Evolutionary conservation across 768 basidiomycete genomes (phyloP).

Genomic region (Boletus coccyginus): DNA sequence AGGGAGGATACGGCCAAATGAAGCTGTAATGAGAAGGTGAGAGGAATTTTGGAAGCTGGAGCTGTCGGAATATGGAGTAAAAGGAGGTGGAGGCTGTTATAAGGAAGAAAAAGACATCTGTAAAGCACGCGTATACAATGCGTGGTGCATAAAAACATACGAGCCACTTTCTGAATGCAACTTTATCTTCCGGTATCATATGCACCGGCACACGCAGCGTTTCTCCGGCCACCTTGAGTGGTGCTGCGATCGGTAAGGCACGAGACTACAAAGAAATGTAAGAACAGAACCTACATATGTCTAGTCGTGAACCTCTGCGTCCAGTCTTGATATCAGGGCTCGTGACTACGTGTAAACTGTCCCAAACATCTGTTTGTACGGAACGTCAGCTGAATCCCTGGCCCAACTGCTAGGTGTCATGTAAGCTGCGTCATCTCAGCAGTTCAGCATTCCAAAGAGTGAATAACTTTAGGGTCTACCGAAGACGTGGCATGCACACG

Average conservation of each 20-base stretch:
- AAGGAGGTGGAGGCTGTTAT: constrained; percentile 42
- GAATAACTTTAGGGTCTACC: background rate
- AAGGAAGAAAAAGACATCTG: constrained; percentile 17
- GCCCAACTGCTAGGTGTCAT: background rate
- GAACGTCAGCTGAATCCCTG: constrained; percentile 4
- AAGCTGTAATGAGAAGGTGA: constrained; percentile 80
- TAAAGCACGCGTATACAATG: background rate
- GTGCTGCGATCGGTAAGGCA: constrained; percentile 46
- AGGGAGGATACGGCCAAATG: constrained; percentile 86
- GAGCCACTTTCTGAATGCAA: constrained; percentile 63
- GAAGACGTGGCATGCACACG: background rate
- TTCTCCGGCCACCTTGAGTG: constrained; percentile 60
- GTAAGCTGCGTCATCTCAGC: background rate
- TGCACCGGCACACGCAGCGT: constrained; percentile 52
- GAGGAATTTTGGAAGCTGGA: constrained; percentile 28
- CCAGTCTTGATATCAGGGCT: constrained; percentile 66
- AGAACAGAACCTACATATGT: constrained; percentile 43
- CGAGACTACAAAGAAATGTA: background rate
- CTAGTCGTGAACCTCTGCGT: constrained; percentile 54
- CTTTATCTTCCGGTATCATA: constrained; percentile 56
- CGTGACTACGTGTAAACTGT: constrained; percentile 62
- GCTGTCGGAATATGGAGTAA: constrained; percentile 14
- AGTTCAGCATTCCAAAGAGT: background rate
- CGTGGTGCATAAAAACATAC: constrained; percentile 36
- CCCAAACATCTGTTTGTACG: constrained; percentile 70